Evolutionary conservation across 2,329 filamentous ascomycete species (phyloP).

Genomic region (Amesomyces nigricolor): DNA sequence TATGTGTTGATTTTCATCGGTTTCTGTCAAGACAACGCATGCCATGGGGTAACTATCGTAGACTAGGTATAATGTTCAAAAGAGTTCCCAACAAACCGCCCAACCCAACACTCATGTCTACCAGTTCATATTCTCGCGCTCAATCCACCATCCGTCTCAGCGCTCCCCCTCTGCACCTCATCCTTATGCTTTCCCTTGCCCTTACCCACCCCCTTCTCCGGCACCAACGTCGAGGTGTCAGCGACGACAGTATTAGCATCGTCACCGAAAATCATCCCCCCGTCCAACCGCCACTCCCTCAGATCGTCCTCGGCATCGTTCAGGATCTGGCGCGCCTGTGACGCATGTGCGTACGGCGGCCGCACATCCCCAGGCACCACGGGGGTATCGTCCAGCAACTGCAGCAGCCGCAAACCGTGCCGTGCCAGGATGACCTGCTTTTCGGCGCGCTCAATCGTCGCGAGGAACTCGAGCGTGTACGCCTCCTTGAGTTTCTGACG

Average conservation of each 20-base stretch:
- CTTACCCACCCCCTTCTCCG: not conserved
- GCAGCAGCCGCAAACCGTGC: slow-evolving; percentile 78
- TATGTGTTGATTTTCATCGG: slow-evolving; percentile 2
- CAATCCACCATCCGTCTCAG: not conserved
- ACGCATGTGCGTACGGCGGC: slow-evolving; percentile 58
- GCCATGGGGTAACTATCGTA: not conserved
- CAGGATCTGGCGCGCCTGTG: slow-evolving; percentile 74
- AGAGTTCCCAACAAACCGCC: slow-evolving; percentile 1
- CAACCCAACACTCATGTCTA: not conserved
- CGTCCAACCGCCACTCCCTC: slow-evolving; percentile 56
- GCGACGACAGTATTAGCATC: slow-evolving; percentile 7
- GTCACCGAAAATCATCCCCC: slow-evolving; percentile 1
- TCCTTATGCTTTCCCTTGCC: slow-evolving; percentile 7
- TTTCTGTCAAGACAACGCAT: slow-evolving; percentile 1
- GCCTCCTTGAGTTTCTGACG: slow-evolving; percentile 95
- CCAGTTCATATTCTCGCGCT: not conserved
- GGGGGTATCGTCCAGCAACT: slow-evolving; percentile 82
- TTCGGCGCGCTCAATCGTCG: slow-evolving; percentile 91
- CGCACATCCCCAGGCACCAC: slow-evolving; percentile 80
- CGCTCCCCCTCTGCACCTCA: not conserved
- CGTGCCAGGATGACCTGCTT: slow-evolving; percentile 93
- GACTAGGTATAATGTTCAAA: slow-evolving; percentile 18
- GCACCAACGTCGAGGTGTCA: not conserved
- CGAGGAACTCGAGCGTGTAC: slow-evolving; percentile 80
- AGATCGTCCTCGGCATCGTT: slow-evolving; percentile 91